Evolutionary conservation across 2,329 filamentous ascomycete genomes (phyloP).

Genomic region (Phaeosphaeriaceae sp.): DNA sequence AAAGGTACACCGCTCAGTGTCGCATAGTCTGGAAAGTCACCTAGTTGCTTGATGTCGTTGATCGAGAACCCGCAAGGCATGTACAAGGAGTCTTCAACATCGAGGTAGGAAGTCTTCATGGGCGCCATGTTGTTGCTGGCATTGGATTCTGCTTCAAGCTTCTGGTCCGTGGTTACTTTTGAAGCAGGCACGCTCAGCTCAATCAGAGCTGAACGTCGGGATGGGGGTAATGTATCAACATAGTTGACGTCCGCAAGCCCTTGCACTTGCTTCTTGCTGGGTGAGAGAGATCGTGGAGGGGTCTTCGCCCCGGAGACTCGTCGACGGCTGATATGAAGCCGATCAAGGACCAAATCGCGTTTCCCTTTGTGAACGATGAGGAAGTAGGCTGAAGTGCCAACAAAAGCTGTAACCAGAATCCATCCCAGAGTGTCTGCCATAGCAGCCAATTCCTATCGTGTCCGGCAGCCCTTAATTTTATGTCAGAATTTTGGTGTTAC

Average conservation of each 20-base stretch:
- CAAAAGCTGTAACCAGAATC: constrained; percentile 41
- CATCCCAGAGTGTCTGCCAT: constrained; percentile 32
- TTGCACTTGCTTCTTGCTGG: constrained; percentile 51
- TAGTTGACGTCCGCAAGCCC: constrained; percentile 45
- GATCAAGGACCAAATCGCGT: constrained; percentile 49
- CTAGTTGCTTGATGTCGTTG: constrained; percentile 72
- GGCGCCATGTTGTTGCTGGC: constrained; percentile 35
- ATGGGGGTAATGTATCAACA: constrained; percentile 60
- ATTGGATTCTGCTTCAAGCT: constrained; percentile 28
- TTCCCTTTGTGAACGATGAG: constrained; percentile 44
- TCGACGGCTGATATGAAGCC: constrained; percentile 49
- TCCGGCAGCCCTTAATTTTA: background rate
- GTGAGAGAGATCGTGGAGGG: constrained; percentile 62
- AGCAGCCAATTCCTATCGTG: background rate
- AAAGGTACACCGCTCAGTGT: constrained; percentile 75
- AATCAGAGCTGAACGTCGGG: constrained; percentile 56
- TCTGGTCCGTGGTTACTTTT: constrained; percentile 29
- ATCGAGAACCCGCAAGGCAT: constrained; percentile 74
- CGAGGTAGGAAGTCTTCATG: constrained; percentile 31
- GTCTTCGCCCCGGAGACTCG: constrained; percentile 58
- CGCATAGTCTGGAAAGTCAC: constrained; percentile 82
- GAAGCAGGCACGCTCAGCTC: constrained; percentile 35
- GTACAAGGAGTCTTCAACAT: constrained; percentile 50
- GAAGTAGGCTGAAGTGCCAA: constrained; percentile 32
- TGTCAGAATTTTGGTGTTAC: background rate